These are phyloP conservation scores for Lachancea kluyveri DNA, from an alignment of 805 yeast species.

Conservation along the genomic window DNA sequence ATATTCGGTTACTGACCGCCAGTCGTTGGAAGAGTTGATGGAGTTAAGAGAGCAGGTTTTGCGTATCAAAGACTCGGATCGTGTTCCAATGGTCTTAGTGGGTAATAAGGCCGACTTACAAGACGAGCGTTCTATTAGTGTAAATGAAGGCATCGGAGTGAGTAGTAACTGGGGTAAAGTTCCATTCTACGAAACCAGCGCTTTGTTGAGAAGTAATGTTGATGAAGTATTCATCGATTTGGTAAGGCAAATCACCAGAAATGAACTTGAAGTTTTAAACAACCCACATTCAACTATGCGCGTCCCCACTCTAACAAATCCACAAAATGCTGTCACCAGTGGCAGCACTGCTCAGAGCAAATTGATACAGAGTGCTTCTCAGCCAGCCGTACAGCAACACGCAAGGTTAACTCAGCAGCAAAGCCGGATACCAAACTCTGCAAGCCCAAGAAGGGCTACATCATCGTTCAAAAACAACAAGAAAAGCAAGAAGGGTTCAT, in stretches of 20 bases:
- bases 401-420: slow-evolving; percentile 2
- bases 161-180: slow-evolving; percentile 84
- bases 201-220: slow-evolving; percentile 83
- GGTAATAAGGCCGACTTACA: slow-evolving; percentile 88
- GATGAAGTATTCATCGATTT: slow-evolving; percentile 87
- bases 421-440: too few relatives aligned
- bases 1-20: slow-evolving; percentile 73
- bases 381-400: slow-evolving; percentile 1
- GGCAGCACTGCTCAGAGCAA: slow-evolving; percentile 1
- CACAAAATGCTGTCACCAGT: slow-evolving; percentile 3
- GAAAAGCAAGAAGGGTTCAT: slow-evolving; percentile 17
- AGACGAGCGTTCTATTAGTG: slow-evolving; percentile 65
- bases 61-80: slow-evolving; percentile 67
- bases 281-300: too few relatives aligned
- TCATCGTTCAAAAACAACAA: slow-evolving; percentile 13
- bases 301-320: too few relatives aligned
- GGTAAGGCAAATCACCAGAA: slow-evolving; percentile 69
- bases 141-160: slow-evolving; percentile 76
- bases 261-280: slow-evolving; percentile 28
- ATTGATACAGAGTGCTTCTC: slow-evolving; percentile 1
- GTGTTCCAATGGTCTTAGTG: slow-evolving; percentile 81
- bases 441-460: too few relatives aligned
- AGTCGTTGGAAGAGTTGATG: slow-evolving; percentile 69
- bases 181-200: slow-evolving; percentile 90
- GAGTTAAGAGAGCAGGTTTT: slow-evolving; percentile 79